Percentiles rank a stretch among this genome's conserved stretches.
Evolutionary conservation across 1,284 basidiomycete genomes (phyloP).

Genomic region (Leccinum fuscescens): DNA sequence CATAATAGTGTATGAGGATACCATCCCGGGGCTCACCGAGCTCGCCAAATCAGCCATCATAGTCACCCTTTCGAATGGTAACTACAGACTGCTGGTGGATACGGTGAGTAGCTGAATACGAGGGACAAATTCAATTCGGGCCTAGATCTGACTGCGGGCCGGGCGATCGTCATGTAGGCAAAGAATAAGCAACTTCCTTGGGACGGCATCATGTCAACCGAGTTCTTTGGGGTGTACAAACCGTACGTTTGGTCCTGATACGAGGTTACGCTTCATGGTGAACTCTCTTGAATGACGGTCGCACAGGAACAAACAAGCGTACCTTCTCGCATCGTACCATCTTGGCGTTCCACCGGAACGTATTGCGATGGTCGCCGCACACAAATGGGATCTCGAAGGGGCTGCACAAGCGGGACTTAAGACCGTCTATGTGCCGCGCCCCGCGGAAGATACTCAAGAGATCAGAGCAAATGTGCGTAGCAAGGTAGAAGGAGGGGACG

Average conservation of each 20-base stretch:
- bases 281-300: neutral
- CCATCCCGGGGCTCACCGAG: constrained; percentile 44
- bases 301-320: constrained; percentile 51
- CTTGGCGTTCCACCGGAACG: constrained; percentile 49
- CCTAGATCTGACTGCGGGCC: neutral
- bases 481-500: constrained; percentile 48
- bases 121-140: neutral
- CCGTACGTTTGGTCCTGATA: constrained; percentile 42
- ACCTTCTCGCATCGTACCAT: constrained; percentile 48
- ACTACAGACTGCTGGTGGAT: constrained; percentile 55
- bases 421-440: constrained; percentile 54
- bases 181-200: constrained; percentile 59
- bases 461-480: constrained; percentile 32
- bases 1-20: constrained; percentile 56
- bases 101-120: constrained; percentile 41
- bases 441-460: constrained; percentile 41
- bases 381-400: constrained; percentile 54
- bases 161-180: constrained; percentile 38
- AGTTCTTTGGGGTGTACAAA: constrained; percentile 60
- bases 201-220: constrained; percentile 60
- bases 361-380: constrained; percentile 64
- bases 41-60: constrained; percentile 54
- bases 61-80: constrained; percentile 61
- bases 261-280: neutral
- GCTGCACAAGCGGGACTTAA: constrained; percentile 50